Evolutionary conservation across 768 basidiomycete species (phyloP).

Genomic region (Trametes punicea): DNA sequence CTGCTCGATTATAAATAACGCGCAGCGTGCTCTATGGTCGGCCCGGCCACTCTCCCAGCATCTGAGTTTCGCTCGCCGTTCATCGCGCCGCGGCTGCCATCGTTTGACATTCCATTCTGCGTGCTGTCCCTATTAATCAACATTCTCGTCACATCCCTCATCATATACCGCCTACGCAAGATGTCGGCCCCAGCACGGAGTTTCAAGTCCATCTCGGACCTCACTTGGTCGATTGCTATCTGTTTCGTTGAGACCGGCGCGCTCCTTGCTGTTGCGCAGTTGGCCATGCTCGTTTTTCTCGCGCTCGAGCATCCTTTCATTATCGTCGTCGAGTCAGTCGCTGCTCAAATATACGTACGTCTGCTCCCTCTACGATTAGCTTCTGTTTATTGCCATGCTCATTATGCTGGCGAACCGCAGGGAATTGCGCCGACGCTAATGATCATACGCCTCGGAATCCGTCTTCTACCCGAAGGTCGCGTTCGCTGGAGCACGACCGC

Average conservation of each 20-base stretch:
- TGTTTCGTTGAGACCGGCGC: conserved; percentile 12
- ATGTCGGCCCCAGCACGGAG: conserved; percentile 1
- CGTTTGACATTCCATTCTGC: conserved; percentile 9
- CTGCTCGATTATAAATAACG: neutral
- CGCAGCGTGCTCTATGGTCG: conserved; percentile 5
- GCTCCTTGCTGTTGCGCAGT: conserved; percentile 3
- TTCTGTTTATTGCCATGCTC: neutral
- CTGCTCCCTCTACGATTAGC: neutral
- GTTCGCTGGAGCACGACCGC: conserved; percentile 4
- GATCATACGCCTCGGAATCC: conserved; percentile 14
- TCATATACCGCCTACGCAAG: conserved; percentile 6
- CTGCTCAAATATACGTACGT: conserved; percentile 16
- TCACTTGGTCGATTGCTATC: neutral
- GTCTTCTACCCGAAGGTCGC: conserved; percentile 9
- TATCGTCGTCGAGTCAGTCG: conserved; percentile 7
- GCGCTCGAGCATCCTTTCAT: conserved; percentile 2
- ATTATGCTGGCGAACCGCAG: neutral
- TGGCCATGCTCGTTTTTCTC: conserved; percentile 4
- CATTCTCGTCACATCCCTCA: conserved; percentile 3
- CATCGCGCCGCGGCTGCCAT: conserved; percentile 3
- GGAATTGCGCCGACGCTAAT: conserved; percentile 17
- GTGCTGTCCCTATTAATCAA: conserved; percentile 3
- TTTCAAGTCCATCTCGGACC: conserved; percentile 1
- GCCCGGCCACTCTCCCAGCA: neutral
- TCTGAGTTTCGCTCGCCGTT: conserved; percentile 13